phyloP scores from a whole-genome alignment of 2,329 filamentous ascomycete species.

The Gyromitra esculenta region DNA sequence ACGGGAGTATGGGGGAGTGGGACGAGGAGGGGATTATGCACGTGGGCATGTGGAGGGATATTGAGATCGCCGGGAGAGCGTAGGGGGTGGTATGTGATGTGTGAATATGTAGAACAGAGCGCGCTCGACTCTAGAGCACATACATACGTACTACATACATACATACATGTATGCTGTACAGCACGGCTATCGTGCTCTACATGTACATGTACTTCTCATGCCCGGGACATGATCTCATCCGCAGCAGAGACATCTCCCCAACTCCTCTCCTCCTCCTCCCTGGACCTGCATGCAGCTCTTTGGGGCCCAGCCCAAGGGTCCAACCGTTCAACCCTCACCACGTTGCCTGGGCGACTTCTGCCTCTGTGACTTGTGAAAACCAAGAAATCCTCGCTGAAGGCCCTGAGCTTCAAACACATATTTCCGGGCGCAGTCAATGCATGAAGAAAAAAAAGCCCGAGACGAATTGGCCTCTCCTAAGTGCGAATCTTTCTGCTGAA shows the following conservation, averaged over 20 bases:
- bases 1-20: slow-evolving; percentile 80
- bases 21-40: slow-evolving; percentile 84
- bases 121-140: too few relatives aligned
- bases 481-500: neutral
- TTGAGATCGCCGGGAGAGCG: neutral
- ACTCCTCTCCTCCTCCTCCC: slow-evolving; percentile 1
- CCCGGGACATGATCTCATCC: too few relatives aligned
- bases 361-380: neutral
- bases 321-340: slow-evolving; percentile 14
- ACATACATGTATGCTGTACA: too few relatives aligned
- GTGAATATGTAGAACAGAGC: neutral
- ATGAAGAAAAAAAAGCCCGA: neutral
- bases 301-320: slow-evolving; percentile 7
- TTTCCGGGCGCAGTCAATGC: neutral
- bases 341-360: slow-evolving; percentile 1
- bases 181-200: too few relatives aligned
- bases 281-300: slow-evolving; percentile 17
- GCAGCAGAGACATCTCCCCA: neutral
- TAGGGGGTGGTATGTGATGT: neutral
- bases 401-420: neutral
- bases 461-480: neutral
- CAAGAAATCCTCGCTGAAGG: neutral
- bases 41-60: slow-evolving; percentile 78
- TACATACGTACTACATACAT: too few relatives aligned
- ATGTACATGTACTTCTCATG: too few relatives aligned